Evolutionary conservation across 169 alveolate genomes (phyloP), one percentile per base, ranked within the genome.

Genomic region (Eimeria brunetti): DNA sequence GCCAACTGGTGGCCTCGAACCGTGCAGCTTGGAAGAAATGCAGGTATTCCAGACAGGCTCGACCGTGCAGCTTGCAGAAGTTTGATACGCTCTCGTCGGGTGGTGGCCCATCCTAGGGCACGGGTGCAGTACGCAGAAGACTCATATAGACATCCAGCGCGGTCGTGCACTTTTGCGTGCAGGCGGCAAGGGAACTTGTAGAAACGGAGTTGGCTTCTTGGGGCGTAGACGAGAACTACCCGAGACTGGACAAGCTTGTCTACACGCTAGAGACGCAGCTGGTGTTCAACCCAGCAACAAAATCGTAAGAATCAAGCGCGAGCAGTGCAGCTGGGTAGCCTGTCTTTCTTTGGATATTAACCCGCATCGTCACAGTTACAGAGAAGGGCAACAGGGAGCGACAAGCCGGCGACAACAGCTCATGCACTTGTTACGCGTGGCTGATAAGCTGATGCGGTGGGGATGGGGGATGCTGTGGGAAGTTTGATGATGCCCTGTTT

Each of bases 11-110:
- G 92, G 18, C n/a, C 92, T 86, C 36, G 83, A 86, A 56, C 81
- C 92, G 64, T 86, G 92, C 83, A 86, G 83, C 64, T 62, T 86
- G 92, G 92, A 86, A 49, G 81, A 86, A 62, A 86, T 86, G 92
- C 92, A 86, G 92, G 92, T 86, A 51, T 36, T 86, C 20, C 24
- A 12, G 14, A 51, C 20, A n/a, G 46, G 36, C 46, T n/a, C 83
- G 53, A 30, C 46, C 67, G 20, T 49, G 62, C 64, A 86, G 41
- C 62, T 44, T 46, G n/a, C 49, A n/a, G 91, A 85, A 38, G 9
- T 56, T 24, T 58, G 36, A 18, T 44, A 67, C 41, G 24, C 6
- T 88, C 56, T 67, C 44, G 56, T 78, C 71, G 56, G 22, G 27
- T 27, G 9, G 94, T 73, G 51, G 33, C 22, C 33, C 38, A 53